Base-by-base conservation (phyloP, 768 basidiomycete species). In the Cystobasidium tubakii region DNA sequence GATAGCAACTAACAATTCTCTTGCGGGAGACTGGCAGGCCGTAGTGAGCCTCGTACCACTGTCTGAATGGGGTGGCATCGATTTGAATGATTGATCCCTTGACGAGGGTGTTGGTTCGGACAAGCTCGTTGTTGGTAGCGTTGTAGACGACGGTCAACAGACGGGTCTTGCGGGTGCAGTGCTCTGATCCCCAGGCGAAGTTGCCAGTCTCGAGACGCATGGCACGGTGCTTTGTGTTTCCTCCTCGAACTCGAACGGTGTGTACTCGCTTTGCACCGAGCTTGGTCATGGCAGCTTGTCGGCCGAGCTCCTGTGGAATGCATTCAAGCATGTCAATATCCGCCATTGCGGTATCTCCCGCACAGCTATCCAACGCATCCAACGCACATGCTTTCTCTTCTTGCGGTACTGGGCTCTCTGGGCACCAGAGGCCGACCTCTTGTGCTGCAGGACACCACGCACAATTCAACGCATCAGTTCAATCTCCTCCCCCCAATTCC, bases 21-120 rank as follows among this genome's bases (percentile, higher is more conserved):
- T 87, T 91, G 87, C 92, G 92, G 80, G 91, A 90, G 78, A 97
- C 87, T 75, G 95, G 92, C 83, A 90, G 89, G 77, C 90, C 95
- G 82, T 98, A 99, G 84, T 98, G 94, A 46, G 91, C 85, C 84
- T 99, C 96, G 82, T 97, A 99, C 94, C 94, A 98, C 85, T 97
- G 94, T 78, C 94, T 88, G 91, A 98, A 99, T 76, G 96, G 96
- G 36, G 95, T 88, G 76, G 96, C 95, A 84, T 99, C 96, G 80
- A 99, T 83, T 82, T 98, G 94, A 83, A 99, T 91, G 84, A 99
- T 90, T 77, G 90, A 90, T 75, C 89, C 86, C 86, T 95, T 97
- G 82, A 99, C 96, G 73, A 99, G 88, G 70, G 96, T 99, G 86
- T 99, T 98, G 80, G 96, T 99, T 80, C 96, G 91, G 81, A 99